Base-by-base conservation (phyloP, 2,329 filamentous ascomycete genomes). In the Dissoconium aciculare region DNA sequence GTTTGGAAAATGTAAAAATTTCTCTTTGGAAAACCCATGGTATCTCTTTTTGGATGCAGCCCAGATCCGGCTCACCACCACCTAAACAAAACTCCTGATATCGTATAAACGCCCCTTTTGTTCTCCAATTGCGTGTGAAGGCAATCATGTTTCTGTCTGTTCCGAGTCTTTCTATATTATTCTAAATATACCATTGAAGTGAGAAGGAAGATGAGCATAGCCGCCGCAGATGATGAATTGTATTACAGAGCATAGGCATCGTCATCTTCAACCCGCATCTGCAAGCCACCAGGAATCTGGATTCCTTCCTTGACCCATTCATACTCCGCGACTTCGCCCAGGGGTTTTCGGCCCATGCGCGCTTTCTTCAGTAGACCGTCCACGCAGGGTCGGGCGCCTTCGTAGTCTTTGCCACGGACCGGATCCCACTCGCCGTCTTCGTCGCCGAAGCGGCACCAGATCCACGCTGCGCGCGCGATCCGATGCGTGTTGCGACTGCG, bases 381-480 rank as follows among this genome's bases (percentile, higher is more conserved):
- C 0, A 91, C 85, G 32, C 84, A 78, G 26, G 74, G 64, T 58
- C 78, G 78, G 5, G 83, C 85, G 1, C 81, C 83, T 21, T 74
- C 64, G 31, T 91, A 67, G 6, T 46, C 77, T 29, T 62, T 63
- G 40, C 76, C 74, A 39, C 69, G 74, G 43, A 71, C 64, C 3
- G 65, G 66, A 28, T 93, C 83, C 65, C 91, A 89, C 32, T 93
- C 83, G 19, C 83, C 84, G 33, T 91, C 80, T 8, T 78, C 73
- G 34, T 84, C 77, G 2, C 75, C 83, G 50, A 78, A 93, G 37
- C 79, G 73, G 38, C 83, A 74, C 89, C 89, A 98, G 28, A 78
- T 74, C 89, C 89, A 98, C 51, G 98, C 89, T 30, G 85, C 81
- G 19, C 89, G 69, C 2, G 89, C 89, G 38, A 98, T 95, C n/a